phyloP scores from a whole-genome alignment of 225 moss, liverwort and hornwort genomes.

The Straminergon stramineum region DNA sequence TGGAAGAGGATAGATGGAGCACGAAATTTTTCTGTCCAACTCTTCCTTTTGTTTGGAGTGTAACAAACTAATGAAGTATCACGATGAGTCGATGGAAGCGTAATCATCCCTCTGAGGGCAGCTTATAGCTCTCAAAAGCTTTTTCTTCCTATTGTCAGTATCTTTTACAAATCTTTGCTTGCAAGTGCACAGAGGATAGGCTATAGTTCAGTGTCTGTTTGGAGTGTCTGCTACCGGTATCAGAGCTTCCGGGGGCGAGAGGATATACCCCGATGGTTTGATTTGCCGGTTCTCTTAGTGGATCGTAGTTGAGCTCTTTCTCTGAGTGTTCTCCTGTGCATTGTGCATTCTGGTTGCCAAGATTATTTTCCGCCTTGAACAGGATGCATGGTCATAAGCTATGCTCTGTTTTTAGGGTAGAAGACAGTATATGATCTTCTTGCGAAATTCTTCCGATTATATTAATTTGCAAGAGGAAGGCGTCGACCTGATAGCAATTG shows the following conservation, averaged over 20 bases:
- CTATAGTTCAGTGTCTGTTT: background rate
- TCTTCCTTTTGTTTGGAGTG: background rate
- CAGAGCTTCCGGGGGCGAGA: background rate
- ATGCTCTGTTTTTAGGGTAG: constrained; percentile 29
- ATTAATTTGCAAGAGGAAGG: background rate
- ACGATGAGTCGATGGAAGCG: background rate
- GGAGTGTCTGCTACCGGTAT: constrained; percentile 2
- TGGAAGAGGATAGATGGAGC: background rate
- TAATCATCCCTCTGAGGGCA: background rate
- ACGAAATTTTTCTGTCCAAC: background rate
- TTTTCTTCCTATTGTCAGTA: background rate
- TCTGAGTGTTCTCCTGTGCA: background rate
- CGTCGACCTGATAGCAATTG: background rate
- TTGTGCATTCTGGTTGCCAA: constrained; percentile 1
- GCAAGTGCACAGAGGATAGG: background rate
- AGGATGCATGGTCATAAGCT: background rate
- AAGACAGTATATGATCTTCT: background rate
- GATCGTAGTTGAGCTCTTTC: background rate
- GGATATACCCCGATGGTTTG: background rate
- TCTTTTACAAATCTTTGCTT: background rate
- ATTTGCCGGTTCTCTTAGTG: background rate
- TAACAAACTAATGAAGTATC: background rate
- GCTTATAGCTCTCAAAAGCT: background rate
- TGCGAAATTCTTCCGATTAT: background rate
- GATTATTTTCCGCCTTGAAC: background rate